Conservation (phyloP, 2,329 filamentous ascomycete species). For the Cadophora sp. region DNA sequence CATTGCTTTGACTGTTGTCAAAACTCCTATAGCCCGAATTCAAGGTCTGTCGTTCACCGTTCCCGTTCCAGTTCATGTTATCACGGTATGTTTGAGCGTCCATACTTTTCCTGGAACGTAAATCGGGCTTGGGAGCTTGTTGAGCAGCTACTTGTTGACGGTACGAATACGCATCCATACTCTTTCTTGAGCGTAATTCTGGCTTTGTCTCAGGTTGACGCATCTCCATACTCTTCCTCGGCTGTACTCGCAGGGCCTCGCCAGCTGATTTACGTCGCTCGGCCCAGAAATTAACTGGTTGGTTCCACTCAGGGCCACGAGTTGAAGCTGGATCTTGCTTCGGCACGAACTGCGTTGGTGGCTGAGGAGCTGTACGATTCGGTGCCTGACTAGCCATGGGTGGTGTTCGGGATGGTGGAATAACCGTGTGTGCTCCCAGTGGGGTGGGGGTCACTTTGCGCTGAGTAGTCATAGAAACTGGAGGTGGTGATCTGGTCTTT, state of each 20-base stretch:
- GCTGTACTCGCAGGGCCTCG: constrained; percentile 23
- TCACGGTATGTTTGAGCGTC: constrained; percentile 1
- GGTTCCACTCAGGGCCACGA: constrained; percentile 24
- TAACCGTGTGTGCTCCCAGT: background rate
- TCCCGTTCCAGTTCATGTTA: background rate
- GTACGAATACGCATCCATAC: constrained; percentile 17
- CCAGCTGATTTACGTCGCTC: constrained; percentile 28
- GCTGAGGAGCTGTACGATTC: background rate
- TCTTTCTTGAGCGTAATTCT: background rate
- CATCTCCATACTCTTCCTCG: constrained; percentile 31
- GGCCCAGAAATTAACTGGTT: constrained; percentile 28
- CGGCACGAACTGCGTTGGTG: background rate
- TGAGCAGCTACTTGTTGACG: constrained; percentile 4
- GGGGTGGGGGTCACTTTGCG: constrained; percentile 10
- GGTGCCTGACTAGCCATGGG: background rate
- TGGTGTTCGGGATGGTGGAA: background rate
- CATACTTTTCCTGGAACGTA: constrained; percentile 14
- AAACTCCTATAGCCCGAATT: constrained; percentile 8
- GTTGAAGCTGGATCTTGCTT: background rate
- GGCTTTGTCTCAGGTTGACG: constrained; percentile 10
- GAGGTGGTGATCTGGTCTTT: constrained; percentile 14
- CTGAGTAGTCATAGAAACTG: constrained; percentile 25
- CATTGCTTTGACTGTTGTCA: constrained; percentile 15
- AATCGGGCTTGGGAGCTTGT: background rate
- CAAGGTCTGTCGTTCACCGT: background rate